phyloP scores from a whole-genome alignment of 805 yeast species.

The Metschnikowia corniflorae region DNA sequence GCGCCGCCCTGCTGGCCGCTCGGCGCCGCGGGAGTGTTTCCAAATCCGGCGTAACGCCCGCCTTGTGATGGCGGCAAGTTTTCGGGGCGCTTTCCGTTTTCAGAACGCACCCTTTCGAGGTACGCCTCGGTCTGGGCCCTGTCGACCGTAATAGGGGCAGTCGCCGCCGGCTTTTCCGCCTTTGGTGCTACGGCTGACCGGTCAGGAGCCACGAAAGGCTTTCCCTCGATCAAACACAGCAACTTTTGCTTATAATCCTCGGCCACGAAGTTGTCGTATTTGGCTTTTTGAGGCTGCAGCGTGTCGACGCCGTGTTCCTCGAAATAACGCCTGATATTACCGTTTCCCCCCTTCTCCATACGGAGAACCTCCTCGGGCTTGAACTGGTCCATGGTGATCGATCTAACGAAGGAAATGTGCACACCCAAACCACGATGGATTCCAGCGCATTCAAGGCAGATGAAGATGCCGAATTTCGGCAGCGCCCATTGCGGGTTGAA shows the following conservation, averaged over 20 bases:
- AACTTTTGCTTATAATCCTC: constrained; percentile 86
- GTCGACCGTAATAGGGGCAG: constrained; percentile 26
- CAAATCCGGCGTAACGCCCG: constrained; percentile 90
- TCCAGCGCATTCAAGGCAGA: constrained; percentile 98
- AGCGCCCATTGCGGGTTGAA: constrained; percentile 99
- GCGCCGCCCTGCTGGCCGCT: constrained; percentile 36
- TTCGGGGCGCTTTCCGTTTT: constrained; percentile 69
- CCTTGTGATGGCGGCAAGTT: constrained; percentile 90
- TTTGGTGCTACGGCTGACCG: constrained; percentile 53
- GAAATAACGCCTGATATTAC: constrained; percentile 65
- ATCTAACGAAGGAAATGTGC: constrained; percentile 92
- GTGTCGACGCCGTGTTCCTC: constrained; percentile 66
- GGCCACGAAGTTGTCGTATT: constrained; percentile 90
- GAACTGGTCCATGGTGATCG: constrained; percentile 98
- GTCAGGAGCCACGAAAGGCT: constrained; percentile 62
- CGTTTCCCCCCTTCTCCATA: constrained; percentile 95
- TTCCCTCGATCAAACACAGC: constrained; percentile 71
- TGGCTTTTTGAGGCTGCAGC: constrained; percentile 59
- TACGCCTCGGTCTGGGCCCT: constrained; percentile 73
- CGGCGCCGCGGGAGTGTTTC: constrained; percentile 63
- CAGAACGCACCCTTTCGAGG: constrained; percentile 74
- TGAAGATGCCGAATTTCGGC: constrained; percentile 95
- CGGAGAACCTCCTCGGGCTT: constrained; percentile 84
- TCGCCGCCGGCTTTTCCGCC: constrained; percentile 12
- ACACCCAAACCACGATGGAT: constrained; percentile 94